A percentile compares a stretch with the other conserved stretches of the same genome.
Evolutionary conservation across 2,329 filamentous ascomycete species (phyloP).

Genomic region (Talaromyces islandicus): DNA sequence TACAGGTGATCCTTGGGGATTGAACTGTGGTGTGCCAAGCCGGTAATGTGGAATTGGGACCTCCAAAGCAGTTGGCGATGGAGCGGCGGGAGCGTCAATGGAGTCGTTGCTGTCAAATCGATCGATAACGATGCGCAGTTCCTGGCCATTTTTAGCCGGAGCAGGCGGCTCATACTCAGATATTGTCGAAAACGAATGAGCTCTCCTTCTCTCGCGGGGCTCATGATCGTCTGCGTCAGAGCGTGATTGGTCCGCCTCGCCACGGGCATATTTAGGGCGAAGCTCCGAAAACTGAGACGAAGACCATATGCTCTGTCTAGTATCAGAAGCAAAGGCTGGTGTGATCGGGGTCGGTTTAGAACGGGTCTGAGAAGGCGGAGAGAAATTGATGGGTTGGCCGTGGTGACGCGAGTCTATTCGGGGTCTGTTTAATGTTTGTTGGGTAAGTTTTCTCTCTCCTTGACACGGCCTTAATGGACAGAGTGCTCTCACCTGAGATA

Average conservation of each 20-base stretch:
- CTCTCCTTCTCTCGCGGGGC: conserved; percentile 54
- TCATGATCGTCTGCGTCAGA: conserved; percentile 18
- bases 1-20: conserved; percentile 65
- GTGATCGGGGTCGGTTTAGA: conserved; percentile 43
- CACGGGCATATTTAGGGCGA: conserved; percentile 21
- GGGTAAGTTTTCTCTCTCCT: conserved; percentile 14
- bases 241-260: conserved; percentile 19
- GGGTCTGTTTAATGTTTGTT: conserved; percentile 19
- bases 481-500: conserved; percentile 60
- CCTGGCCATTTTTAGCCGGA: conserved; percentile 49
- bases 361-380: conserved; percentile 55
- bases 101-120: conserved; percentile 61
- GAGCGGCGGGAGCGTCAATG: conserved; percentile 53
- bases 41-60: conserved; percentile 78
- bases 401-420: conserved; percentile 25
- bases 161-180: conserved; percentile 52
- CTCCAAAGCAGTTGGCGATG: conserved; percentile 56
- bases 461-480: conserved; percentile 7
- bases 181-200: conserved; percentile 71
- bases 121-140: conserved; percentile 75
- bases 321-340: conserved; percentile 23
- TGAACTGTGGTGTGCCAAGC: conserved; percentile 76
- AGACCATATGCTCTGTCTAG: conserved; percentile 32
- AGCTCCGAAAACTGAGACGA: conserved; percentile 37
- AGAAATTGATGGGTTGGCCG: conserved; percentile 20